These are phyloP conservation scores for Yarrowia divulgata DNA, from an alignment of 805 yeast species.

Conservation along the genomic window DNA sequence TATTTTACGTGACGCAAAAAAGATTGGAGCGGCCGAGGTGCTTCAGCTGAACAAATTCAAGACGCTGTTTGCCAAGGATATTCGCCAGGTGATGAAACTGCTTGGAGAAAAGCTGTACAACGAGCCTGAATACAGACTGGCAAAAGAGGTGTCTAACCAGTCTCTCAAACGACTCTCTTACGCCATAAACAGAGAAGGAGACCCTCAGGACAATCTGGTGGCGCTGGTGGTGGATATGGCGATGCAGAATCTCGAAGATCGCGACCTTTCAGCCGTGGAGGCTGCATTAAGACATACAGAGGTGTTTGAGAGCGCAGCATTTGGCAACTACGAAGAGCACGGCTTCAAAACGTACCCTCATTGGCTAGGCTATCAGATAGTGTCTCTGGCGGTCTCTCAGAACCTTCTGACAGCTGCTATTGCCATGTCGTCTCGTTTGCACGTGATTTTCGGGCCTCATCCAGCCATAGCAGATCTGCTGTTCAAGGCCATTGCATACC, in stretches of 20 bases:
- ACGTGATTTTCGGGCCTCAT: not conserved
- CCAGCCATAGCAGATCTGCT: constrained; percentile 1
- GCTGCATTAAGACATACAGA: not conserved
- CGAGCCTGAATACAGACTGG: not conserved
- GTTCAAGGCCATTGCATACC: constrained; percentile 28
- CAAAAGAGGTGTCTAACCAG: not conserved
- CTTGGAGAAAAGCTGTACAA: constrained; percentile 2
- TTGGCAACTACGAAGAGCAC: not conserved
- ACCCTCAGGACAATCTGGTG: constrained; percentile 16
- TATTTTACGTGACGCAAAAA: not conserved
- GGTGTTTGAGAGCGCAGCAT: not conserved
- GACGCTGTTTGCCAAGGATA: not conserved
- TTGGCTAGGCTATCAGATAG: constrained; percentile 24
- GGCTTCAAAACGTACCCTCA: not conserved
- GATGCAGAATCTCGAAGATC: constrained; percentile 9
- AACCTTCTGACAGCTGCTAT: constrained; percentile 7
- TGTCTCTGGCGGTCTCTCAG: constrained; percentile 14
- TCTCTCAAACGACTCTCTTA: not conserved
- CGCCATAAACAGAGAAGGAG: not conserved
- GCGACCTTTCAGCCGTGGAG: not conserved
- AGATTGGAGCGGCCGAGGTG: not conserved
- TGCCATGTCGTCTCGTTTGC: not conserved
- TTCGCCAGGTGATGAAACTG: not conserved
- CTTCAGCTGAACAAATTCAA: not conserved
- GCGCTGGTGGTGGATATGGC: constrained; percentile 32